Conservation (phyloP, 805 yeast species). For the Suhomyces pyralidae region DNA sequence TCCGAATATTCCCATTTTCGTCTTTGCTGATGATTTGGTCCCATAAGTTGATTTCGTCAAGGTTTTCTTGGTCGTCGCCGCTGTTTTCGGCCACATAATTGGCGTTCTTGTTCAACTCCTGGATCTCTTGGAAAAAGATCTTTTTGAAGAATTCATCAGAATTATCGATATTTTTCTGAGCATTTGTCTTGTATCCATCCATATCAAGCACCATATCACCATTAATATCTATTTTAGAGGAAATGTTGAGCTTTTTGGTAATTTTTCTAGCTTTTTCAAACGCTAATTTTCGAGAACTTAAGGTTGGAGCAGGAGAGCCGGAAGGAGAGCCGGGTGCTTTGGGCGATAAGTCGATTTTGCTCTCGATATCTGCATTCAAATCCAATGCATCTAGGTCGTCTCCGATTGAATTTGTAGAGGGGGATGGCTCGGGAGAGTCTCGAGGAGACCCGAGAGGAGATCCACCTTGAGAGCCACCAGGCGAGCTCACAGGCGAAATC, state of each 20-base stretch:
- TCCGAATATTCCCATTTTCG: conserved; percentile 64
- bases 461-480: conserved; percentile 38
- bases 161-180: conserved; percentile 66
- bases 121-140: conserved; percentile 70
- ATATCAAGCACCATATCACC: conserved; percentile 91
- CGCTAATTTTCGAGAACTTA: conserved; percentile 28
- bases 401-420: not conserved
- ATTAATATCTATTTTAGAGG: conserved; percentile 80
- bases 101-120: conserved; percentile 18
- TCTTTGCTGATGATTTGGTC: conserved; percentile 49
- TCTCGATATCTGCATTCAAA: conserved; percentile 32
- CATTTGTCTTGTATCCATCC: conserved; percentile 90
- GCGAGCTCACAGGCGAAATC: conserved; percentile 63
- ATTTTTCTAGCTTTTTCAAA: conserved; percentile 60
- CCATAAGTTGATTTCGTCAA: conserved; percentile 28
- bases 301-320: conserved; percentile 9
- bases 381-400: conserved; percentile 35
- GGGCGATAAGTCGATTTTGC: conserved; percentile 20
- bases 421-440: conserved; percentile 2
- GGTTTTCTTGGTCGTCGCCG: conserved; percentile 8
- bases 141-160: conserved; percentile 75
- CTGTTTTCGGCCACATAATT: conserved; percentile 3
- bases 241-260: conserved; percentile 74
- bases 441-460: conserved; percentile 8
- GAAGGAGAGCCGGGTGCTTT: conserved; percentile 8